Evolutionary conservation across 441 rosid species (phyloP), one percentile per base, ranked within the genome.

Genomic region (Jatropha podagrica): DNA sequence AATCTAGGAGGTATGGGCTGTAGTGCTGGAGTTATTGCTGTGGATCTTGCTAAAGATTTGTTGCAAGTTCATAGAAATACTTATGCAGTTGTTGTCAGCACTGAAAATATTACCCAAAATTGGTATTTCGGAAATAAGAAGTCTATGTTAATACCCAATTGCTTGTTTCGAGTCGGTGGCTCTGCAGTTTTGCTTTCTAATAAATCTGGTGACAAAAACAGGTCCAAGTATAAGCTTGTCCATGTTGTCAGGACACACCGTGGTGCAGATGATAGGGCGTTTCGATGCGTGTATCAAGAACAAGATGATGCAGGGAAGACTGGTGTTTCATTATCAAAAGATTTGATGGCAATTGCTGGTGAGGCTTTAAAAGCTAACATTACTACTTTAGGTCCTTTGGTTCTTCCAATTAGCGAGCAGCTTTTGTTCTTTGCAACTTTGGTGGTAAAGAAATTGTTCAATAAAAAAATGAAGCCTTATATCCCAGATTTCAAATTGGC

Each of bases 71-170:
- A 87, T 66, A 74, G 89, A 82, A 91, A 86, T 41, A 90, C 92
- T 7, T 83, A 85, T 37, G 93, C 92, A 0, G 94, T 91, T 48
- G 94, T 91, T 55, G 90, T 90, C 14, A 86, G 93, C 1, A 90
- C 97, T 0, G 97, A 91, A 80, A 91, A 90, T 76, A 88, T 91
- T 7, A 90, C 93, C 54, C 97, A 91, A 83, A 91, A 91, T 73
- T 90, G 94, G 94, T 90, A 88, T 71, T 91, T 90, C 37, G 97
- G 95, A 76, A 91, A 91, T 64, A 87, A 88, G 73, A 91, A 91
- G 70, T 78, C 93, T 18, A 90, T 90, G 97, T 71, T 87, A 88
- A 91, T 90, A 62, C 93, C 91, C 2, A 91, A 91, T 77, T 91
- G 93, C 82, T 84, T 91, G 86, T 88, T 90, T 52, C 82, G 91